Evolutionary conservation across 2,329 filamentous ascomycete species (phyloP).

Genomic region (Mycocentrospora acerina): DNA sequence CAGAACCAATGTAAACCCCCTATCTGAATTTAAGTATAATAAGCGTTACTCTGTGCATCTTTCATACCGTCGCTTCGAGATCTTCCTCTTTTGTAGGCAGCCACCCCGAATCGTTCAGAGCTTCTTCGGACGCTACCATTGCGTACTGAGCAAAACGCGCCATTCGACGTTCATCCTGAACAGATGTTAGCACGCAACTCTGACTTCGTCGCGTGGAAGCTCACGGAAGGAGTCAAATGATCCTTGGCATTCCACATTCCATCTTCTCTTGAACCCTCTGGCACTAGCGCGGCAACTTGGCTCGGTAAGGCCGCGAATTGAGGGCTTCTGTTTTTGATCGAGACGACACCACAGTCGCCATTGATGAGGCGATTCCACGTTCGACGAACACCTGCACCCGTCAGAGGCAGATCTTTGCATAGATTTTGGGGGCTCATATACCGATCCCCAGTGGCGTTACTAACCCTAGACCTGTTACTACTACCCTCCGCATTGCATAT

Average conservation of each 20-base stretch:
- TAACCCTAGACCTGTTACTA: constrained; percentile 52
- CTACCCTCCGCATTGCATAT: constrained; percentile 53
- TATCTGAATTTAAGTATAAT: constrained; percentile 25
- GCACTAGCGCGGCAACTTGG: constrained; percentile 81
- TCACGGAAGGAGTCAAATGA: constrained; percentile 38
- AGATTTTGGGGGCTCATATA: constrained; percentile 24
- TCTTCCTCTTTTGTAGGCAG: constrained; percentile 61
- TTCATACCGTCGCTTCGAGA: constrained; percentile 66
- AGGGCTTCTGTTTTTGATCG: constrained; percentile 63
- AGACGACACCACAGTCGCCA: constrained; percentile 77
- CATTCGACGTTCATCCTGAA: constrained; percentile 72
- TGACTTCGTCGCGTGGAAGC: background rate
- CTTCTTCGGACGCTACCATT: constrained; percentile 82
- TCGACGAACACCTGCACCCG: constrained; percentile 60
- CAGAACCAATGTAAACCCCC: constrained; percentile 91
- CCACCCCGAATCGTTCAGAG: constrained; percentile 81
- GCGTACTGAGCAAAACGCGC: constrained; percentile 93
- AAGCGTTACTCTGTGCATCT: background rate
- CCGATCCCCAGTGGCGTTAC: constrained; percentile 74
- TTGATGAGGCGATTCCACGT: constrained; percentile 82
- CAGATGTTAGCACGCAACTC: constrained; percentile 37
- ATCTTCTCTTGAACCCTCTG: constrained; percentile 51
- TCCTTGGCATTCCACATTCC: constrained; percentile 52
- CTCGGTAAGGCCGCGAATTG: constrained; percentile 75
- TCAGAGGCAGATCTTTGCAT: constrained; percentile 2